phyloP scores from a whole-genome alignment of 768 basidiomycete genomes.

The Termitomyces sp. region DNA sequence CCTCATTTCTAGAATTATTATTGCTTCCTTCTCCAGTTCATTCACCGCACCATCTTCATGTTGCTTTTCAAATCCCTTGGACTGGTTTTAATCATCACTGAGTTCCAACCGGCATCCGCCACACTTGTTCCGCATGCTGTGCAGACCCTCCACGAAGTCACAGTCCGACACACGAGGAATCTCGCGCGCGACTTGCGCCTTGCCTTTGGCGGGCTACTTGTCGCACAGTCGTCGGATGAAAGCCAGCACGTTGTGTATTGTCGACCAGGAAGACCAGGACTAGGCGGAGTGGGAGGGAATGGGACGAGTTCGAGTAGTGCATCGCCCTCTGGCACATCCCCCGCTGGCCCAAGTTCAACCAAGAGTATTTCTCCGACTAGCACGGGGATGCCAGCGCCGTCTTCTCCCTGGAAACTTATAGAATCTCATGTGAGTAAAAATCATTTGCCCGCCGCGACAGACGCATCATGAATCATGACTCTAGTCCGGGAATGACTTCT shows the following conservation, averaged over 20 bases:
- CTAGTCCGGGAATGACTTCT: constrained; percentile 68
- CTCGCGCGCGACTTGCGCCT: constrained; percentile 66
- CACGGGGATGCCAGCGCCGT: constrained; percentile 16
- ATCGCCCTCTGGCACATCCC: background rate
- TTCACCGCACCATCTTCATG: constrained; percentile 6
- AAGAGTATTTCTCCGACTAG: constrained; percentile 14
- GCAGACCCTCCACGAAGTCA: constrained; percentile 45
- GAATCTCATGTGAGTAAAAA: constrained; percentile 47
- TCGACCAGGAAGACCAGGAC: constrained; percentile 28
- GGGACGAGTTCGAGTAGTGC: constrained; percentile 5
- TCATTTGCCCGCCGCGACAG: background rate
- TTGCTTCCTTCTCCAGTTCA: background rate
- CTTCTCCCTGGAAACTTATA: constrained; percentile 54
- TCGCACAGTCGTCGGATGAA: constrained; percentile 25
- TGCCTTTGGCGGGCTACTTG: constrained; percentile 51
- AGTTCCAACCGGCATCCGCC: constrained; percentile 19
- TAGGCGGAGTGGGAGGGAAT: constrained; percentile 14
- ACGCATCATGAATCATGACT: constrained; percentile 6
- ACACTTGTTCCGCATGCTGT: constrained; percentile 36
- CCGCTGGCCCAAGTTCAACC: constrained; percentile 9
- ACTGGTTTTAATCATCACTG: constrained; percentile 29
- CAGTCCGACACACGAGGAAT: constrained; percentile 50
- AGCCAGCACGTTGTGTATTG: constrained; percentile 35
- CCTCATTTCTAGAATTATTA: constrained; percentile 13
- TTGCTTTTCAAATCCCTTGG: constrained; percentile 24